Evolutionary conservation across 768 basidiomycete genomes (phyloP).

Genomic region (Tylopilus felleus): DNA sequence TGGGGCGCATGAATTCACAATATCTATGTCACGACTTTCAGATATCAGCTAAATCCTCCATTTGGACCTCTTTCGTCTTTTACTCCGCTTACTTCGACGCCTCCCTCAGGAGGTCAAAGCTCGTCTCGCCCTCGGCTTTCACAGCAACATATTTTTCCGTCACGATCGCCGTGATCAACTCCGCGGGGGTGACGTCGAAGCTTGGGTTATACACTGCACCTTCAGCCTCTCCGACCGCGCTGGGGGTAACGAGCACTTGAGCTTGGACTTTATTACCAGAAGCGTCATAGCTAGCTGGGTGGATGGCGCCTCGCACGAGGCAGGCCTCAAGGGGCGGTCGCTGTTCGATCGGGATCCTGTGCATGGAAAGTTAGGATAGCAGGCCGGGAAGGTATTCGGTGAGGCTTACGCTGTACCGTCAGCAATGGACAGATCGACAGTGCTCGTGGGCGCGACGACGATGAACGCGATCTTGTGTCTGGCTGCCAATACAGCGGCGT

Average conservation of each 20-base stretch:
- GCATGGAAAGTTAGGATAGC: background rate
- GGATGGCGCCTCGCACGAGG: slow-evolving; percentile 77
- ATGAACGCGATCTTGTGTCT: slow-evolving; percentile 88
- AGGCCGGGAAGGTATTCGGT: background rate
- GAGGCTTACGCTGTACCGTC: slow-evolving; percentile 57
- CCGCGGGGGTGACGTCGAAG: slow-evolving; percentile 95
- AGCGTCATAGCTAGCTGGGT: slow-evolving; percentile 43
- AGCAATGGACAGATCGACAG: slow-evolving; percentile 77
- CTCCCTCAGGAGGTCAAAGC: slow-evolving; percentile 59
- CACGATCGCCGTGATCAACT: slow-evolving; percentile 90
- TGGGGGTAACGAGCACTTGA: slow-evolving; percentile 81
- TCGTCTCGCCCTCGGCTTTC: slow-evolving; percentile 51
- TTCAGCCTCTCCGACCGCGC: slow-evolving; percentile 36
- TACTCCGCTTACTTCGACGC: slow-evolving; percentile 6
- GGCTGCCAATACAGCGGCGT: slow-evolving; percentile 88
- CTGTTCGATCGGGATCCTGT: slow-evolving; percentile 89
- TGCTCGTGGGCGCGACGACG: slow-evolving; percentile 90
- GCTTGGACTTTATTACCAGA: slow-evolving; percentile 57
- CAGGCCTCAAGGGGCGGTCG: slow-evolving; percentile 86
- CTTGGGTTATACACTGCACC: slow-evolving; percentile 79
- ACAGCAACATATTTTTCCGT: slow-evolving; percentile 93
- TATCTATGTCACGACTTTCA: background rate
- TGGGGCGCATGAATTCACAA: no score
- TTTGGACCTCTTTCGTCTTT: background rate
- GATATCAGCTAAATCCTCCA: background rate